A percentile compares a stretch with the other conserved stretches of the same genome.
These are phyloP conservation scores for Leccinum variicolor DNA, from an alignment of 768 basidiomycete genomes.

Conservation along the genomic window DNA sequence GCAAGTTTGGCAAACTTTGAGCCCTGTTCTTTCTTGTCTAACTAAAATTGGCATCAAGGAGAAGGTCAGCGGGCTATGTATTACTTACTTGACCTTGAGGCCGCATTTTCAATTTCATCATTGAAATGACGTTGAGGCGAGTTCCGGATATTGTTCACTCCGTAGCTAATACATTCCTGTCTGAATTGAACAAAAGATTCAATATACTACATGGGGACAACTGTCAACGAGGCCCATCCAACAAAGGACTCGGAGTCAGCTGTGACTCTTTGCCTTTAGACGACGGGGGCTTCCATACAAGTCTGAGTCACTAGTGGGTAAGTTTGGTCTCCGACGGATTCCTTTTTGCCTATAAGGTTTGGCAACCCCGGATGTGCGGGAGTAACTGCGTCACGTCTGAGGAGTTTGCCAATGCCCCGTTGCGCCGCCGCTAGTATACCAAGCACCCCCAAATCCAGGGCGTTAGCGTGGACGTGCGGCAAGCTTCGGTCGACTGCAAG, in stretches of 20 bases:
- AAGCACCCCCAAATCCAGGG: background rate
- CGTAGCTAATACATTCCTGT: background rate
- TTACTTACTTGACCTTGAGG: background rate
- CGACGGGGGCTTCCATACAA: background rate
- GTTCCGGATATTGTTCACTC: background rate
- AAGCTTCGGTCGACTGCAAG: background rate
- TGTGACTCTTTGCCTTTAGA: background rate
- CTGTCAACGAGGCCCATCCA: slow-evolving; percentile 1
- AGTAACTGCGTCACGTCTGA: background rate
- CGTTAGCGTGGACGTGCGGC: background rate
- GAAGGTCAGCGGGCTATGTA: background rate
- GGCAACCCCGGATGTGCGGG: background rate
- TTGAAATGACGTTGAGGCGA: background rate
- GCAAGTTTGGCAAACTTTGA: background rate
- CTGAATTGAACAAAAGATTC: slow-evolving; percentile 2
- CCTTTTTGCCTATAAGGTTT: slow-evolving; percentile 6
- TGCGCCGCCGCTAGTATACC: background rate
- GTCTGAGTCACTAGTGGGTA: background rate
- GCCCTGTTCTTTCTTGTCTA: background rate
- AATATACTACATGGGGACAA: slow-evolving; percentile 1
- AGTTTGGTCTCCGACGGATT: background rate
- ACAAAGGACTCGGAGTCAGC: slow-evolving; percentile 1
- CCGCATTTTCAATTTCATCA: background rate
- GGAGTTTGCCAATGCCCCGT: background rate
- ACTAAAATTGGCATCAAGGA: background rate